Evolutionary conservation across 2,329 filamentous ascomycete species (phyloP).

Genomic region (Colletotrichum sp.): DNA sequence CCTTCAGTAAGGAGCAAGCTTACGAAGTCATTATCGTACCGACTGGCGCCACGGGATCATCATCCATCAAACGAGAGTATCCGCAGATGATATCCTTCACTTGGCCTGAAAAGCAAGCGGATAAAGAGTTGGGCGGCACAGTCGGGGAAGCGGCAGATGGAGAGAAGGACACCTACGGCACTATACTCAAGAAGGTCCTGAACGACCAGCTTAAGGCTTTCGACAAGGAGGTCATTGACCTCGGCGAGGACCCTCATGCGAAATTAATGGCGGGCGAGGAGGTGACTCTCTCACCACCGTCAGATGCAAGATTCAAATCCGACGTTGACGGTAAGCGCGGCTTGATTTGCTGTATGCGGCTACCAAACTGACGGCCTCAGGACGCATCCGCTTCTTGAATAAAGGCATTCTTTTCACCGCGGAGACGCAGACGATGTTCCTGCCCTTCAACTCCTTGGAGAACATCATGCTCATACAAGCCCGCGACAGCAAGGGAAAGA

Average conservation of each 20-base stretch:
- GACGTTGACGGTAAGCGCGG: neutral
- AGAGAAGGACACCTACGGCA: neutral
- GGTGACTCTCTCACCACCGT: neutral
- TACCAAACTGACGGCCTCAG: neutral
- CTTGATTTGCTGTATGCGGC: no score
- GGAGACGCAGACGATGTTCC: neutral
- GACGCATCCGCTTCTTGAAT: neutral
- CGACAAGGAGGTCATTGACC: neutral
- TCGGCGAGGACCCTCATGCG: neutral
- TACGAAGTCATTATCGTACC: neutral
- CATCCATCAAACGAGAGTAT: neutral
- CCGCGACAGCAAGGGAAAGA: neutral
- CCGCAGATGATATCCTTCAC: neutral
- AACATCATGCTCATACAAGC: neutral
- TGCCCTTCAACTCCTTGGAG: neutral
- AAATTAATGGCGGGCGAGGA: neutral
- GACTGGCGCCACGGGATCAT: neutral
- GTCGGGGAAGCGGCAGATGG: neutral
- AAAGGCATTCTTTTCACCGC: neutral
- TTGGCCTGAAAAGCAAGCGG: neutral
- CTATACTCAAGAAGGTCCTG: neutral
- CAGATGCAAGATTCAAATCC: fast-evolving
- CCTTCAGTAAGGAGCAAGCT: no score
- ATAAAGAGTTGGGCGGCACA: neutral
- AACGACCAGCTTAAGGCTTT: neutral